These are phyloP conservation scores for Kodamaea nitidulidarum DNA, from an alignment of 805 yeast genomes.

Conservation along the genomic window DNA sequence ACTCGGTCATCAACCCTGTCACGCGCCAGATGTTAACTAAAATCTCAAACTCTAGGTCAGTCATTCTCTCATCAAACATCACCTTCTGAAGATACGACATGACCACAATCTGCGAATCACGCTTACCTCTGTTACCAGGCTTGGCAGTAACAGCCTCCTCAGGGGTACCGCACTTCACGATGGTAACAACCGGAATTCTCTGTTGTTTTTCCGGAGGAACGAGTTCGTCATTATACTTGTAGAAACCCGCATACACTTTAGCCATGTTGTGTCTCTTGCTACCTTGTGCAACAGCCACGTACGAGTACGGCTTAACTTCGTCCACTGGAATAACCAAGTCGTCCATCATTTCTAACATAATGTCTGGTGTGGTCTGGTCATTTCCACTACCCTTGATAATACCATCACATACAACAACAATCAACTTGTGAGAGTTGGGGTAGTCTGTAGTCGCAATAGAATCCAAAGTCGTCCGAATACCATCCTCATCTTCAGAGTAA, in stretches of 20 bases:
- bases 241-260: slow-evolving; percentile 91
- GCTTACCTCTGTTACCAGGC: slow-evolving; percentile 95
- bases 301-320: slow-evolving; percentile 76
- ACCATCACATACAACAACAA: slow-evolving; percentile 89
- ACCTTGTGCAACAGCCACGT: slow-evolving; percentile 95
- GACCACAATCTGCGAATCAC: slow-evolving; percentile 87
- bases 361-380: slow-evolving; percentile 82
- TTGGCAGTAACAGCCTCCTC: slow-evolving; percentile 59
- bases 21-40: slow-evolving; percentile 71
- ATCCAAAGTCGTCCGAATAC: slow-evolving; percentile 83
- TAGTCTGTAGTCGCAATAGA: slow-evolving; percentile 93
- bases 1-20: slow-evolving; percentile 80
- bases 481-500: slow-evolving; percentile 88
- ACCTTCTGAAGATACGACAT: slow-evolving; percentile 88
- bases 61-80: slow-evolving; percentile 92
- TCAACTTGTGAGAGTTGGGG: slow-evolving; percentile 89
- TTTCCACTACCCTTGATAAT: slow-evolving; percentile 92
- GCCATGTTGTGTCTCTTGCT: slow-evolving; percentile 96
- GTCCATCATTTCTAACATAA: slow-evolving; percentile 81
- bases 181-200: slow-evolving; percentile 70
- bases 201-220: slow-evolving; percentile 80
- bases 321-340: slow-evolving; percentile 62
- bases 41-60: slow-evolving; percentile 79
- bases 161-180: slow-evolving; percentile 88
- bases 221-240: slow-evolving; percentile 73